Base-by-base conservation (phyloP, 768 basidiomycete species). In the Termitomyces bulborhizus region DNA sequence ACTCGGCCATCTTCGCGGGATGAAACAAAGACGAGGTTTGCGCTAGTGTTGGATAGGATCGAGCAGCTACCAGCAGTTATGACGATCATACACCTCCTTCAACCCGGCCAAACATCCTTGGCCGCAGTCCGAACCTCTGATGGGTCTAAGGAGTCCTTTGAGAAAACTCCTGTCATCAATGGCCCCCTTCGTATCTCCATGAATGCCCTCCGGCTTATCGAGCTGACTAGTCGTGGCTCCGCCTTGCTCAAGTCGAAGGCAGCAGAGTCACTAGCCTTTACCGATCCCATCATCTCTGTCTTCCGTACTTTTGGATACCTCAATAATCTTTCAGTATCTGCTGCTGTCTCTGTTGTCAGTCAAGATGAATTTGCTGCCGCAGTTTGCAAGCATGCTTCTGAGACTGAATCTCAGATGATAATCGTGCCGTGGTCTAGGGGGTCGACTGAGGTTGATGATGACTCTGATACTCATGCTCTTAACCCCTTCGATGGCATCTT, bases 191-290 rank as follows among this genome's bases (percentile, higher is more conserved):
- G 51, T 3, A 71, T 84, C 53, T 71, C 74, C 9, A 75, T 96
- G 36, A 82, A 92, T 59, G 89, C 89, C 0, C 78, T 98, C 4
- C 92, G 95, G n/a, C 78, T 98, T 7, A 83, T 98, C 59, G 94
- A 98, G 66, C 73, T 98, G 40, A 89, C 91, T 0, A 85, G 85
- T 34, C 88, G 97, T 55, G 90, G 90, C 1, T 93, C 91, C 1
- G 87, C 89, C 2, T 82, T 96, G 34, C 81, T 98, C 68, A 87
- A 83, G 64, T 90, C 88, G 1, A 82, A 88, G 51, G 85, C 84
- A 57, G 81, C 86, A 0, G 88, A 90, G 16, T 73, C 79, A 3
- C 73, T 93, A 29, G 76, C 89, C 36, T 75, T 74, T 51, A 82
- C 78, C 37, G 93, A 94, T 62, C 79, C 92, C 3, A 69, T 93